These are phyloP conservation scores for Heliosperma pusillum DNA, from an alignment of 148 eudicot genomes.

Conservation along the genomic window DNA sequence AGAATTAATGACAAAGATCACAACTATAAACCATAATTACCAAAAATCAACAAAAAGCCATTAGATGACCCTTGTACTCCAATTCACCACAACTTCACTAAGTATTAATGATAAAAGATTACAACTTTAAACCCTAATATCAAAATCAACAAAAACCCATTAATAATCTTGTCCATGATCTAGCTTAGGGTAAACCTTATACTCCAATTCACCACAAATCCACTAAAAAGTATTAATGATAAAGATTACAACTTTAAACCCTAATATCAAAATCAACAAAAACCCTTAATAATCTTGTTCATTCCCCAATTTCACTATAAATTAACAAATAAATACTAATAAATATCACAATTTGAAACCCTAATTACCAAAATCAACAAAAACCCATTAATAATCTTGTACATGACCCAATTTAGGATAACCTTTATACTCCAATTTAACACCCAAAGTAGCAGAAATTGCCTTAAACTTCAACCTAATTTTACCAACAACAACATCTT, in stretches of 20 bases:
- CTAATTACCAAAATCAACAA: too few species aligned
- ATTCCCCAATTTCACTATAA: too few species aligned
- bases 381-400: conserved; percentile 22
- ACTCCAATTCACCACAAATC: neutral
- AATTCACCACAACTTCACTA: neutral
- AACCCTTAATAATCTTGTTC: too few species aligned
- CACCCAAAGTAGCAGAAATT: conserved; percentile 58
- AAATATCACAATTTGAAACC: too few species aligned
- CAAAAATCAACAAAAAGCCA: neutral
- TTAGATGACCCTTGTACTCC: neutral
- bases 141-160: neutral
- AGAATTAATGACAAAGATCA: neutral
- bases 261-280: too few species aligned
- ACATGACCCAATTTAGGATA: conserved; percentile 53
- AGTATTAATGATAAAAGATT: too few species aligned
- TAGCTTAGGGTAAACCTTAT: too few species aligned
- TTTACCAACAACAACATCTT: conserved; percentile 39
- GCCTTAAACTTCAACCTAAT: conserved; percentile 71
- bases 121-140: neutral
- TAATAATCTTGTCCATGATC: neutral
- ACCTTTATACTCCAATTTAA: conserved; percentile 64
- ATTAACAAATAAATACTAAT: too few species aligned
- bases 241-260: neutral
- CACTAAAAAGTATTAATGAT: neutral
- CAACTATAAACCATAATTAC: neutral